Percentiles rank a stretch among this genome's conserved stretches.
phyloP scores from a whole-genome alignment of 176 grass and related monocot species.

The Chrysopogon serrulatus region DNA sequence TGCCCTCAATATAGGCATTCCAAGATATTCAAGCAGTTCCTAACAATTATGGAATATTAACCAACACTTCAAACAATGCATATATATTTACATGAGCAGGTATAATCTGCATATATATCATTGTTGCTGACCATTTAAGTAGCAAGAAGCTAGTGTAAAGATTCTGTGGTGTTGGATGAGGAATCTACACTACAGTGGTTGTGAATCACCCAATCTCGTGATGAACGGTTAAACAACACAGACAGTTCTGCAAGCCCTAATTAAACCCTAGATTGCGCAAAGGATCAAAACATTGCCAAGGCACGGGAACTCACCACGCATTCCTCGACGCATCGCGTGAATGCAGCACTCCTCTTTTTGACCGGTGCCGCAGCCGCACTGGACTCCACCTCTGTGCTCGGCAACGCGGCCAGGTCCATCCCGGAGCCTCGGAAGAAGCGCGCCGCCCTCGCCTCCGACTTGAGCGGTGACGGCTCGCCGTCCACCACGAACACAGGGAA shows the following conservation, averaged over 20 bases:
- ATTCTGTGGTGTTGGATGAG: constrained; percentile 7
- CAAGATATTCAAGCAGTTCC: constrained; percentile 85
- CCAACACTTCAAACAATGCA: neutral
- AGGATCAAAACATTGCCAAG: neutral
- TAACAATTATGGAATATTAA: constrained; percentile 17
- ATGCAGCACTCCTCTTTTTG: constrained; percentile 42
- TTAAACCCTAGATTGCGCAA: neutral
- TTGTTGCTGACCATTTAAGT: constrained; percentile 12
- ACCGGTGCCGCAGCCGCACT: constrained; percentile 19
- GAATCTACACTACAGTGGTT: neutral
- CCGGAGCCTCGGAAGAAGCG: constrained; percentile 79
- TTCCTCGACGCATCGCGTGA: constrained; percentile 51
- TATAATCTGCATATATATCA: constrained; percentile 13
- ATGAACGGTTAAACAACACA: constrained; percentile 40
- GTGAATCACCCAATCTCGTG: constrained; percentile 14
- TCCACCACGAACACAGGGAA: constrained; percentile 94
- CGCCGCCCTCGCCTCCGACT: constrained; percentile 72
- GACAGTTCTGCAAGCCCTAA: constrained; percentile 11
- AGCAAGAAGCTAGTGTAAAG: constrained; percentile 21
- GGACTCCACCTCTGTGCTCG: constrained; percentile 19
- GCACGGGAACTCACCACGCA: constrained; percentile 39
- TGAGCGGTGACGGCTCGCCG: constrained; percentile 77
- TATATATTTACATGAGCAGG: constrained; percentile 49
- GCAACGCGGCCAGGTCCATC: constrained; percentile 44
- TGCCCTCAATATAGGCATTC: constrained; percentile 77